Base-by-base conservation (phyloP, 2,329 filamentous ascomycete species). In the Aspergillus latus region DNA sequence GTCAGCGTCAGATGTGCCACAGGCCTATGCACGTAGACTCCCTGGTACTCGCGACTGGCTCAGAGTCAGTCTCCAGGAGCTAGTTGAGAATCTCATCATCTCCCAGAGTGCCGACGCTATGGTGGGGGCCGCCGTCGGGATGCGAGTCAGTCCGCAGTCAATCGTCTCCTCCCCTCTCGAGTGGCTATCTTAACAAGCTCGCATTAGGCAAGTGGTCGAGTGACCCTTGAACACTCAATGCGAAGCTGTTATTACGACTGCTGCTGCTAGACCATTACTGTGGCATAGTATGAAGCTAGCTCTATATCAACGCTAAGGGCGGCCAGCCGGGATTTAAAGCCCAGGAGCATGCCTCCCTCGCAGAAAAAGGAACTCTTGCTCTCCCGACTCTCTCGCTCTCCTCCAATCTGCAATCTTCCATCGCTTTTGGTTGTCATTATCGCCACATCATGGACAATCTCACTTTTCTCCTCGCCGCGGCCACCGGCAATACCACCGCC, bases 401-500 rank as follows among this genome's bases (percentile, higher is more conserved):
- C 21, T 21, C 21, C 21, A 21, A 21, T 21, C 21, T 21, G 21
- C 21, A 3, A 3, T 21, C 21, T 21, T 21, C 21, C 21, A 21
- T 21, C 21, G 21, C 2, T 21, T 21, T 21, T 21, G 21, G 2
- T 21, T 21, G 3, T 8, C 30, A 34, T 34, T 4, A 37, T 13
- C 34, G 10, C 34, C 13, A 37, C 11, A 37, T 13, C 34, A 37
- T 42, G n/a, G 5, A n/a, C 16, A 5, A 42, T 7, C 42, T 44
- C 42, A n/a, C 30, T 13, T 59, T 59, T 44, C 57, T 59, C 28
- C 9, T 37, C 16, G 57, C 57, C 16, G 57, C 50, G 16, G 21
- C 54, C 5, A 29, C 32, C 8, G 57, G 57, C 34, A 54, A 53
- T 26, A 16, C 39, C 8, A 13, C 45, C 1, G 34, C 16, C 42